Conservation (phyloP, 1,284 basidiomycete species). For the Hemileia vastatrix region DNA sequence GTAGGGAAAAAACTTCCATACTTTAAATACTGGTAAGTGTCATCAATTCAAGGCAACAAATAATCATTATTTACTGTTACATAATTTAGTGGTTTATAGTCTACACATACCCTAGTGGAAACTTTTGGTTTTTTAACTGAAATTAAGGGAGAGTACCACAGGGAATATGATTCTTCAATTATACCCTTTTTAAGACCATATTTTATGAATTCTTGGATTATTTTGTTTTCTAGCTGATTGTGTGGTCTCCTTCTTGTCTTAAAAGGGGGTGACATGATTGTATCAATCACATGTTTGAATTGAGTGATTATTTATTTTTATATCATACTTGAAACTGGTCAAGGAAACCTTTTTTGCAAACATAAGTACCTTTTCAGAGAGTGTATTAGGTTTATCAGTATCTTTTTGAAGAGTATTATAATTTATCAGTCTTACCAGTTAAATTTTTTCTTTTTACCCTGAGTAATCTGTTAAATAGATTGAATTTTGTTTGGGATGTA, state of each 20-base stretch:
- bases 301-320: neutral
- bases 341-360: neutral
- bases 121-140: too few species aligned
- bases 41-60: neutral
- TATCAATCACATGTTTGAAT: conserved; percentile 3
- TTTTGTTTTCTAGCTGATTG: neutral
- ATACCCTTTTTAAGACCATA: neutral
- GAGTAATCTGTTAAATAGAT: too few species aligned
- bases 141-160: neutral
- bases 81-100: conserved; percentile 1
- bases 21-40: neutral
- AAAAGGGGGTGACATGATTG: neutral
- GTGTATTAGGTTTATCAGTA: too few species aligned
- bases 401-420: too few species aligned
- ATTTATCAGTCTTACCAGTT: too few species aligned
- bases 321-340: neutral
- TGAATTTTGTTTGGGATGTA: too few species aligned
- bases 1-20: neutral
- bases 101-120: neutral
- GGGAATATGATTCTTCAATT: neutral
- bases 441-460: too few species aligned
- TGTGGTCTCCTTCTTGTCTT: neutral
- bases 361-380: too few species aligned
- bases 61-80: conserved; percentile 1
- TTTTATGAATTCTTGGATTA: neutral